Conservation (phyloP, 345 rosid genomes). For the Bruguiera gymnorhiza region DNA sequence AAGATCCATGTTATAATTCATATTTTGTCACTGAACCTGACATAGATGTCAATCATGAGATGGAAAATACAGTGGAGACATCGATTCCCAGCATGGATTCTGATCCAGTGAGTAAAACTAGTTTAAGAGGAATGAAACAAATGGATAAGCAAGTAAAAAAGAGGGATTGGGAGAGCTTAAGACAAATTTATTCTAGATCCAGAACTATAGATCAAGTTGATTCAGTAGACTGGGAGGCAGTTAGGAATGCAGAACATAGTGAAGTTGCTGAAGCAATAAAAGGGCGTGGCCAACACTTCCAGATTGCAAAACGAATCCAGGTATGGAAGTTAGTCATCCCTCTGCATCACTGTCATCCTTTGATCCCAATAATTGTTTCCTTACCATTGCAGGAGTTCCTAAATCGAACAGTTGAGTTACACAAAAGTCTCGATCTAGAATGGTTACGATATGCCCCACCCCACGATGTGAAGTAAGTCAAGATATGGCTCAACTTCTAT, state of each 20-base stretch:
- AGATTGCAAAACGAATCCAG: slow-evolving; percentile 86
- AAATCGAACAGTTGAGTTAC: slow-evolving; percentile 60
- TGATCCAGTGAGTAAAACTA: too few species aligned
- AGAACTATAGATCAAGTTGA: slow-evolving; percentile 56
- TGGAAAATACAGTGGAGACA: too few species aligned
- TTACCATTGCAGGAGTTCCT: slow-evolving; percentile 71
- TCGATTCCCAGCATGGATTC: slow-evolving; percentile 17
- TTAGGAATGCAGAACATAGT: slow-evolving; percentile 50
- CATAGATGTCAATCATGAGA: too few species aligned
- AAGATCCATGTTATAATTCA: slow-evolving; percentile 14
- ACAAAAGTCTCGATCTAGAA: slow-evolving; percentile 76
- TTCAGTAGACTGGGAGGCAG: slow-evolving; percentile 79
- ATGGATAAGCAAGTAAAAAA: slow-evolving; percentile 39
- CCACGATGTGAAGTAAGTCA: slow-evolving; percentile 70
- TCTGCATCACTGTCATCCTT: too few species aligned
- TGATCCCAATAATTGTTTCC: too few species aligned
- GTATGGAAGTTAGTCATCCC: slow-evolving; percentile 24
- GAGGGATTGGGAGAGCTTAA: slow-evolving; percentile 76
- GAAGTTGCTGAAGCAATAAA: slow-evolving; percentile 62
- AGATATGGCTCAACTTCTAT: too few species aligned
- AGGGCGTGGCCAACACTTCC: slow-evolving; percentile 87
- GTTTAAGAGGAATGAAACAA: too few species aligned
- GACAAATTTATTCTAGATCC: slow-evolving; percentile 31
- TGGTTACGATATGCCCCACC: slow-evolving; percentile 82
- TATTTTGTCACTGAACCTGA: too few species aligned